Evolutionary conservation across 177 flowering plant species (phyloP), one percentile per base, ranked within the genome.

Genomic region (Vitis hybrid): DNA sequence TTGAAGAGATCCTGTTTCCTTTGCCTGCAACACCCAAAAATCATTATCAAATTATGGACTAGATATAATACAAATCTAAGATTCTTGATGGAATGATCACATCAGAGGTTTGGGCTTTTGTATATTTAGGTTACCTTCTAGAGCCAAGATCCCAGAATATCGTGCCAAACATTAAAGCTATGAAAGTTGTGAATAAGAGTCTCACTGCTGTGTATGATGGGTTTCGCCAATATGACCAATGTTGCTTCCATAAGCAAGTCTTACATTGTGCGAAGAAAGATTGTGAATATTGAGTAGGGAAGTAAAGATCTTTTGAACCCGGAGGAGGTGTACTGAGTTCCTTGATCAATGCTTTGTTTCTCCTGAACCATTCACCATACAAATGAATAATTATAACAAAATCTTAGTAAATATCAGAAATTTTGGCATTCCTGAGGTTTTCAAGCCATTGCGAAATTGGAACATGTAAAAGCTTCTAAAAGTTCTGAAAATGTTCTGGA

Each of bases 161-260:
- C 10, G 89, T 73, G 30, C 99, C 99, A 26, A 93, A 86, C 83
- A 90, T 50, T 26, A 93, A 11, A 3, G 89, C 96, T 19, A 90
- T 84, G 67, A 86, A 60, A 48, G 82, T 77, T 59, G 99, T 88
- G 82, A 86, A 93, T 26, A 89, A 15, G 51, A 91, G 68, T 74
- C 94, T 79, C 60, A 93, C 91, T 9, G 97, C 92, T 26, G 83
- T 86, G 76, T 93, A 91, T 10, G 82, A 75, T 10, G 98, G 93
- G 78, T 93, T 95, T 64, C 98, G 75, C 97, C 98, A 93, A 71
- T 95, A 93, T 11, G 99, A 95, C 82, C 72, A 75, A 54, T 84
- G 77, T 60, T 90, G 97, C 74, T 93, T 95, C 98, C 97, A 93
- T 13, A 95, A 76, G 82, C 97, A 95, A 68, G 99, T 97, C 59